Percentiles rank a stretch among this genome's conserved stretches.
Conservation (phyloP, 2,329 filamentous ascomycete genomes). For the Colletotrichum sp. region DNA sequence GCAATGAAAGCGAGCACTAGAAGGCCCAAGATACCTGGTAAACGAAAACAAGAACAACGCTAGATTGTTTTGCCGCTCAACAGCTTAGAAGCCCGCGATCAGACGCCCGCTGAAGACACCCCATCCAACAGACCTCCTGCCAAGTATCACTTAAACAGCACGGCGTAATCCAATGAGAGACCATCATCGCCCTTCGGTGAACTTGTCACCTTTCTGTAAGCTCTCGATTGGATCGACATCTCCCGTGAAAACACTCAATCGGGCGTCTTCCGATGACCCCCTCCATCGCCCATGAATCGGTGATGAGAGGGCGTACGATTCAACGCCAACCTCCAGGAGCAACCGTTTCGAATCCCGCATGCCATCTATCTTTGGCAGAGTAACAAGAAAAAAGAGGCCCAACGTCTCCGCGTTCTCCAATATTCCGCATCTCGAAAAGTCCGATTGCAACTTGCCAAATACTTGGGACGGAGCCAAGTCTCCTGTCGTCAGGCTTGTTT, state of each 20-base stretch:
- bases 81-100: background rate
- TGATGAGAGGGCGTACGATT: background rate
- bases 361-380: background rate
- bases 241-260: background rate
- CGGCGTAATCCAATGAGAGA: background rate
- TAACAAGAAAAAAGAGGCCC: background rate
- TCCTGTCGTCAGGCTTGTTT: background rate
- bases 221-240: background rate
- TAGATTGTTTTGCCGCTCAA: background rate
- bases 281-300: background rate
- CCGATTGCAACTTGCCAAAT: background rate
- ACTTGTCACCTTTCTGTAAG: background rate
- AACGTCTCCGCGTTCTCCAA: background rate
- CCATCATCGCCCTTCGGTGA: fast-evolving
- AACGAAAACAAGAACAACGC: background rate
- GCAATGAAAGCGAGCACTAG: fast-evolving
- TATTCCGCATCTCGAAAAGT: background rate
- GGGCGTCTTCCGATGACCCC: background rate
- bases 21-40: background rate
- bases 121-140: background rate
- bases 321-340: background rate
- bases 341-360: background rate
- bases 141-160: background rate
- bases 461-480: background rate
- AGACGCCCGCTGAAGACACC: background rate